Evolutionary conservation across 345 rosid genomes (phyloP).

Genomic region (Euphorbia lathyris): DNA sequence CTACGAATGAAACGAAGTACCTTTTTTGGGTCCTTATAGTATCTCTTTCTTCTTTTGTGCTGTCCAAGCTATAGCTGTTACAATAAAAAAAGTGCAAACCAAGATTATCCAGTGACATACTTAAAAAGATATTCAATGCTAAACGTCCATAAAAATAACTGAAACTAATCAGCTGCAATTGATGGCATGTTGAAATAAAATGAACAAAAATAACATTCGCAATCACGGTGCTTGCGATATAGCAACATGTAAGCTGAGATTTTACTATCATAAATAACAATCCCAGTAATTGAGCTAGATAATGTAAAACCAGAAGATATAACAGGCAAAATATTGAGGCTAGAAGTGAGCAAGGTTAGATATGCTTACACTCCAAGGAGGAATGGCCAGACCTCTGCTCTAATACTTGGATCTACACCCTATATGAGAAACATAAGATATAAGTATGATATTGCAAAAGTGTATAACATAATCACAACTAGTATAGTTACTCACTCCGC

Average conservation of each 20-base stretch:
- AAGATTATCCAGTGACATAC: not conserved
- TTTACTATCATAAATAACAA: not conserved
- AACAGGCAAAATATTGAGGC: not conserved
- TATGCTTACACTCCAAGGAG: slow-evolving; percentile 94
- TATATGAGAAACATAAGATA: slow-evolving; percentile 26
- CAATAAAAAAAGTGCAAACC: slow-evolving; percentile 1
- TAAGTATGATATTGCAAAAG: slow-evolving; percentile 11
- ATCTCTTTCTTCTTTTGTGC: slow-evolving; percentile 76
- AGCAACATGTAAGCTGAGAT: not conserved
- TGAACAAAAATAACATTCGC: not conserved
- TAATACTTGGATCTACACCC: slow-evolving; percentile 90
- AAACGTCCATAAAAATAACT: slow-evolving; percentile 1
- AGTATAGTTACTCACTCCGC: slow-evolving; percentile 60
- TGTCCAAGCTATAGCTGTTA: slow-evolving; percentile 71
- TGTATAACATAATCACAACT: not conserved
- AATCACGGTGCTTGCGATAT: not conserved
- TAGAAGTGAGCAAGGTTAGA: not conserved
- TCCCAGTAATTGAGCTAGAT: not conserved
- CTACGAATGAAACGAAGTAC: slow-evolving; percentile 30
- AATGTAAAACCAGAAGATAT: not conserved
- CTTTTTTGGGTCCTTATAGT: slow-evolving; percentile 59
- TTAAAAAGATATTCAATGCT: not conserved
- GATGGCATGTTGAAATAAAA: not conserved
- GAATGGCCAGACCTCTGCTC: slow-evolving; percentile 93
- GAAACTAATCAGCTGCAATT: not conserved